Evolutionary conservation across 1,139 yeast genomes (phyloP), one percentile per base, ranked within the genome.

Genomic region (Zygotorulaspora mrakii): DNA sequence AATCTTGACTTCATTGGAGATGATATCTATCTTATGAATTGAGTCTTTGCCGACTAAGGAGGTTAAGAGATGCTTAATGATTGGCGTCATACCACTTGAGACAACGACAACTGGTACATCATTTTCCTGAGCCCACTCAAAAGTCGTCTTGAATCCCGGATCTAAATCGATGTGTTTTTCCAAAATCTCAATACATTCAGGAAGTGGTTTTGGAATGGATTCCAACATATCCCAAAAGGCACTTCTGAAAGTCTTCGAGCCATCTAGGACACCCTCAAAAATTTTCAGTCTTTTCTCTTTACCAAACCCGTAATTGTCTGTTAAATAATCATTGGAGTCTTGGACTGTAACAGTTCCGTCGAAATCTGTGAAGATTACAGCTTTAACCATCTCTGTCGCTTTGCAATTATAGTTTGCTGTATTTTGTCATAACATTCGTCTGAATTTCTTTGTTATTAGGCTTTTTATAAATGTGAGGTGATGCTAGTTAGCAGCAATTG

Each of bases 331-430:
- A 60, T 91, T 94, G 48, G 95, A 85, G 62, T 91, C 98, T 56
- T 80, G 82, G 47, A 85, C 69, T 12, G 98, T 91, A 49, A 91
- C 94, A 5, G 98, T 91, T 16, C 98, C 98, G 63, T 91, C 98
- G 79, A 94, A 91, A 65, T 91, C 98, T 38, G 96, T 85, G 68
- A 91, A 91, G 28, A 91, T 83, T 55, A 91, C 86, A 42, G 94
- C 91, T 52, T 74, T 72, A 37, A 53, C 58, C 65, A 61, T 20
- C 22, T 20, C 9, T 9, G 22, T 20, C 6, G 22, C 9, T 6
- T 6, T 20, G 6, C 22, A 20, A 20, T 20, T 20, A 6, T 6
- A 6, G 22, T 20, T 20, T 6, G 22, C 9, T 20, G 9, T 20
- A 20, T 20, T 20, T 20, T n/a, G n/a, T n/a, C n/a, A n/a, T n/a